Evolutionary conservation across 108 stramenopile species (phyloP), one percentile per base, ranked within the genome.

Genomic region (Fragilaria radians): DNA sequence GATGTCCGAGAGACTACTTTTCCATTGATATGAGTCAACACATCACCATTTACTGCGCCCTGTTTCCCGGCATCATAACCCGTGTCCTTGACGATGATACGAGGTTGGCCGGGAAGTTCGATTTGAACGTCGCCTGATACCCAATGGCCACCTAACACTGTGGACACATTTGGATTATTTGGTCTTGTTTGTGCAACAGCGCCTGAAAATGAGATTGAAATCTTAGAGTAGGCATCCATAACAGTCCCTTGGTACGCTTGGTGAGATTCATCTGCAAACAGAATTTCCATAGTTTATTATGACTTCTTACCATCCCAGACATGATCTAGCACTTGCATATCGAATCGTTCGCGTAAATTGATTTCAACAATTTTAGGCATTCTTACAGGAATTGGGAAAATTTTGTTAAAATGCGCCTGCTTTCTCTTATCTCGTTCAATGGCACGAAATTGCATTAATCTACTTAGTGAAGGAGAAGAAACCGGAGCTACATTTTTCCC

Each of bases 31-130:
- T 92, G 91, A 5, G 91, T 92, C 24, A 92, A 79, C 18, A 86
- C 71, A 66, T 92, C 91, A 21, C 83, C 83, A 58, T 71, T 80
- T 53, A 81, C 78, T 3, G 88, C 55, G 0, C 91, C 91, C 0
- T 70, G 52, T 36, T 75, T 66, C 45, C 83, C 87, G 5, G 82
- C 83, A 17, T 76, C 76, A 9, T 85, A 81, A 5, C 62, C 47
- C 1, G 73, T 66, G 51, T 46, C 30, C 29, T 45, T 64, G 18
- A 89, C 62, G 46, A 84, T 32, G 9, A 85, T 71, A 27, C 84
- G 58, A 42, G 36, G 36, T 42, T 42, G 14, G 70, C 11, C 50
- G 59, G 32, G n/a, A 42, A 42, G 36, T 56, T 57, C 18, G 69
- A 42, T 42, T 42, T 42, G 36, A 42, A 53, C 22, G 71, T 29